Conservation (phyloP, 1,284 basidiomycete genomes). For the Phlebopus sp. region DNA sequence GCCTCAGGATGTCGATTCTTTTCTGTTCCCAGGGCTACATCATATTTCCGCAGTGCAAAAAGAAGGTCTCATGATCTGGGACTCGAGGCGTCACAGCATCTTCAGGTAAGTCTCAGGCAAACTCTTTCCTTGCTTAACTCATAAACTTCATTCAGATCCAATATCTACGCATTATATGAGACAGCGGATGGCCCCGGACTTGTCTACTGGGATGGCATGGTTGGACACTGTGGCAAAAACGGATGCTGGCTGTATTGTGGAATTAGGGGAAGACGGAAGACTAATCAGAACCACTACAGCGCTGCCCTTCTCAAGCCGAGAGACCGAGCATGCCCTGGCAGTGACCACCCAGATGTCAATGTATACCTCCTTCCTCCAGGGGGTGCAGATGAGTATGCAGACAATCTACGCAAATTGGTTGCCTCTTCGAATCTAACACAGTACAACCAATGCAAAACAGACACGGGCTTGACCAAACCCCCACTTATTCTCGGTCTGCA, state of each 20-base stretch:
- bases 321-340: neutral
- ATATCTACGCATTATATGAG: neutral
- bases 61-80: constrained; percentile 1
- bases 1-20: constrained; percentile 5
- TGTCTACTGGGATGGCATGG: constrained; percentile 4
- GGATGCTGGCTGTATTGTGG: constrained; percentile 7
- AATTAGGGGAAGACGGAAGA: neutral
- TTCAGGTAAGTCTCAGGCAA: neutral
- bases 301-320: neutral
- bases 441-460: neutral
- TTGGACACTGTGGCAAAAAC: constrained; percentile 8
- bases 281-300: neutral
- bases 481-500: constrained; percentile 24
- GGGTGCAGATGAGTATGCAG: neutral
- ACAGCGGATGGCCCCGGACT: constrained; percentile 4
- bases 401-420: neutral
- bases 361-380: constrained; percentile 1
- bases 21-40: too few species aligned
- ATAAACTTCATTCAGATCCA: neutral
- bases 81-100: neutral
- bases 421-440: neutral
- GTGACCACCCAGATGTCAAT: constrained; percentile 1
- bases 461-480: constrained; percentile 27
- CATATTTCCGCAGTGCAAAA: constrained; percentile 2
- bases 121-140: neutral